Evolutionary conservation across 2,329 filamentous ascomycete genomes (phyloP).

Genomic region (Fusarium clavum): DNA sequence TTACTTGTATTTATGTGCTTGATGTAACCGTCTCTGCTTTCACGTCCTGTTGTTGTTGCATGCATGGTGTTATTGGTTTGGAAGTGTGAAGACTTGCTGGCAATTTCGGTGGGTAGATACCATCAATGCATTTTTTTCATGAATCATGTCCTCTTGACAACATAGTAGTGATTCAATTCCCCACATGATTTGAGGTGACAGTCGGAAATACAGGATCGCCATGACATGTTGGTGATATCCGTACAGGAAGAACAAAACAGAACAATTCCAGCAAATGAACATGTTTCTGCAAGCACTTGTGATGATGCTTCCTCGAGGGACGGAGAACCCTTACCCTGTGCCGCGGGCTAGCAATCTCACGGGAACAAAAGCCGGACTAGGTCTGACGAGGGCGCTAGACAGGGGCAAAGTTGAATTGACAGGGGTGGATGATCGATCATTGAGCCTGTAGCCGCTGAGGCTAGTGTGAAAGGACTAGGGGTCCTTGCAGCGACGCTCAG

Average conservation of each 20-base stretch:
- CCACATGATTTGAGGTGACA: background rate
- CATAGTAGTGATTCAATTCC: too few species aligned
- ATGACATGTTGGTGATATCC: background rate
- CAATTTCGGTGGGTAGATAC: background rate
- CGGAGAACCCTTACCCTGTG: background rate
- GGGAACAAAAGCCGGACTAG: background rate
- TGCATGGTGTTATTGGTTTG: background rate
- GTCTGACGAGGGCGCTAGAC: slow-evolving; percentile 1
- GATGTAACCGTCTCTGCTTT: too few species aligned
- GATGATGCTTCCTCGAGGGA: slow-evolving; percentile 8
- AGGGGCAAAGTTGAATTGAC: background rate
- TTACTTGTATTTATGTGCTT: too few species aligned
- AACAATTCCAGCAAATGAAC: background rate
- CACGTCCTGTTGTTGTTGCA: background rate
- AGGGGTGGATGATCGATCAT: slow-evolving; percentile 1
- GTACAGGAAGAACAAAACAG: background rate
- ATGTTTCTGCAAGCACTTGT: background rate
- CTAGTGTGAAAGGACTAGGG: slow-evolving; percentile 17
- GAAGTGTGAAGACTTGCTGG: background rate
- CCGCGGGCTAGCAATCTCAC: background rate
- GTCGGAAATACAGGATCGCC: background rate
- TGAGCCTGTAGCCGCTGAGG: slow-evolving; percentile 19
- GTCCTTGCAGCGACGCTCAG: slow-evolving; percentile 10
- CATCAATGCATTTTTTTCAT: background rate
- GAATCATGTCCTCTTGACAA: background rate